A percentile compares a stretch with the other conserved stretches of the same genome.
phyloP scores from a whole-genome alignment of 2,329 filamentous ascomycete genomes.

The Hawksworthiomyces lignivorus region DNA sequence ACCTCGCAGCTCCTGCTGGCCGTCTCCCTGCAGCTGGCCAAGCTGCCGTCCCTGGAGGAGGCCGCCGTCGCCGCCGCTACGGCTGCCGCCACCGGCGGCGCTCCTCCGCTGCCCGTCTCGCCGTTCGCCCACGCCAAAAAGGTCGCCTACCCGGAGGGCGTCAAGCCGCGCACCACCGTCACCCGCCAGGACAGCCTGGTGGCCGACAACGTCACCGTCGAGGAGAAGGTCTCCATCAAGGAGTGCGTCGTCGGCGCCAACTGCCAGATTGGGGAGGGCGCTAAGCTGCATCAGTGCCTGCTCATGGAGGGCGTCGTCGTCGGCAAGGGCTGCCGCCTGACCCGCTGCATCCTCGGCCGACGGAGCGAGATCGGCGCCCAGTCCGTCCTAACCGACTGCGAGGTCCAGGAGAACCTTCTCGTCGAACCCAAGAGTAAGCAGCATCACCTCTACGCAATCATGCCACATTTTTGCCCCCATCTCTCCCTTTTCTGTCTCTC shows the following conservation, averaged over 20 bases:
- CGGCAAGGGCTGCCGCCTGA: constrained; percentile 76
- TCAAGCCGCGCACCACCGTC: constrained; percentile 74
- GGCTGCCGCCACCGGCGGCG: constrained; percentile 72
- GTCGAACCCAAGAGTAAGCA: constrained; percentile 71
- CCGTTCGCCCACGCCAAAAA: constrained; percentile 74
- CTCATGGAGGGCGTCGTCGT: constrained; percentile 89
- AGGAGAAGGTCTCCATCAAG: constrained; percentile 87
- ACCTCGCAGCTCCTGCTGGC: constrained; percentile 73
- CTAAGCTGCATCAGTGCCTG: constrained; percentile 76
- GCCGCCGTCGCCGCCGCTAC: constrained; percentile 49
- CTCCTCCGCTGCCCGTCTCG: constrained; percentile 49
- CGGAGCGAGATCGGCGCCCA: constrained; percentile 77
- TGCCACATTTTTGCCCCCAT: constrained; percentile 20
- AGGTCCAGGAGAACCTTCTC: constrained; percentile 84
- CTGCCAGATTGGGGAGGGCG: constrained; percentile 79
- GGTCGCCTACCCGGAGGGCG: constrained; percentile 72
- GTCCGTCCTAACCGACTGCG: constrained; percentile 75
- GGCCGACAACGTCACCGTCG: constrained; percentile 80
- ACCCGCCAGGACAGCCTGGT: constrained; percentile 75
- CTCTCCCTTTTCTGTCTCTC: not conserved
- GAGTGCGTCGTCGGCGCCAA: constrained; percentile 82
- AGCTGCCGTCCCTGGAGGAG: constrained; percentile 65
- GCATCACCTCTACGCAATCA: no score
- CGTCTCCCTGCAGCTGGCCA: constrained; percentile 79
- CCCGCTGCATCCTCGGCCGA: constrained; percentile 78